These are phyloP conservation scores for Piper betle DNA, from an alignment of 164 flowering plant species.

Conservation along the genomic window DNA sequence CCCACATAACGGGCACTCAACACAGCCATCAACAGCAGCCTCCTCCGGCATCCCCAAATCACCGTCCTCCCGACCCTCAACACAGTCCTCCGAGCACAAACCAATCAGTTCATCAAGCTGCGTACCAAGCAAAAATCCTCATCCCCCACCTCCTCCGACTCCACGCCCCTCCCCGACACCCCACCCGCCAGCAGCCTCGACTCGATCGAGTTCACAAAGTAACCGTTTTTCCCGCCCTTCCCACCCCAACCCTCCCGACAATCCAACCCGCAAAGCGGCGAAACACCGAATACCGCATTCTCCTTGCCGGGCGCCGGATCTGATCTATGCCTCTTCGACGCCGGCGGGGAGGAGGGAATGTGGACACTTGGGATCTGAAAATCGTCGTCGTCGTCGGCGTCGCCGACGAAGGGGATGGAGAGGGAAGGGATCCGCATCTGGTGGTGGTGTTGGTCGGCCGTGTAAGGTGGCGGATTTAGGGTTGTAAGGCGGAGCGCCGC, in stretches of 20 bases:
- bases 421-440: neutral
- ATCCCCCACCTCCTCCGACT: conserved; percentile 1
- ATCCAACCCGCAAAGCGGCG: neutral
- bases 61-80: neutral
- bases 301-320: conserved; percentile 20
- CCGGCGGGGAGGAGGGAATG: conserved; percentile 10
- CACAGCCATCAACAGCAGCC: conserved; percentile 8
- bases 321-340: conserved; percentile 20
- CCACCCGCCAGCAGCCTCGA: conserved; percentile 14
- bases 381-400: conserved; percentile 24
- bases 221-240: conserved; percentile 4
- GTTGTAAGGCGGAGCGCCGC: too few species aligned
- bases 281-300: conserved; percentile 2
- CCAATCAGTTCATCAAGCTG: conserved; percentile 55
- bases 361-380: conserved; percentile 18
- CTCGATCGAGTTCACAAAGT: conserved; percentile 20
- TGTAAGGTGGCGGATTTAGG: too few species aligned
- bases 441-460: neutral
- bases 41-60: conserved; percentile 2
- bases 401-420: neutral
- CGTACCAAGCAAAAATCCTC: conserved; percentile 29
- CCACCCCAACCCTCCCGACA: neutral
- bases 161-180: conserved; percentile 1
- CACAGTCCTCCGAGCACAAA: conserved; percentile 27
- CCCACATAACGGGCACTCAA: conserved; percentile 74